phyloP scores from a whole-genome alignment of 1,284 basidiomycete species.

The Xerocomus alliaceus region DNA sequence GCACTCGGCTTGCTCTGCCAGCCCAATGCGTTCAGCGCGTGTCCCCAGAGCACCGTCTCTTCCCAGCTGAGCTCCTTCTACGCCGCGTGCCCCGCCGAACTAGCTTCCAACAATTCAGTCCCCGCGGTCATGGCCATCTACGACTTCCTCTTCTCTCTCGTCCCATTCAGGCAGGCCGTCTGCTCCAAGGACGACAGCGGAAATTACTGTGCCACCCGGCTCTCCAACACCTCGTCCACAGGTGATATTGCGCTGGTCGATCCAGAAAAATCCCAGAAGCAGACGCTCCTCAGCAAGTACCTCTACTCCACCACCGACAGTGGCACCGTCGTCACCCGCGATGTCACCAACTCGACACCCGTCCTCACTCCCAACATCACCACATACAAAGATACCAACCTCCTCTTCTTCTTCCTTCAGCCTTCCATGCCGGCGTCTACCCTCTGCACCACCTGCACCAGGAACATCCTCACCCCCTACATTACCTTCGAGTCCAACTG shows the following conservation, averaged over 20 bases:
- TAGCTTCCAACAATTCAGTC: conserved; percentile 60
- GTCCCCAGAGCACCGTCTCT: conserved; percentile 66
- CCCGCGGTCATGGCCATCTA: conserved; percentile 66
- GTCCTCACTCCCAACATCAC: conserved; percentile 67
- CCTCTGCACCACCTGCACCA: conserved; percentile 85
- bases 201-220: conserved; percentile 66
- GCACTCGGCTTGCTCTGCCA: conserved; percentile 69
- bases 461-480: conserved; percentile 75
- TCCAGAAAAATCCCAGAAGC: conserved; percentile 13
- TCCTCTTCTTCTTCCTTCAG: conserved; percentile 82
- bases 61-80: conserved; percentile 72
- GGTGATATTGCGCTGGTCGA: conserved; percentile 29
- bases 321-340: conserved; percentile 41
- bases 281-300: conserved; percentile 23
- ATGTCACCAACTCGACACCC: conserved; percentile 32
- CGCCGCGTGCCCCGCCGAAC: conserved; percentile 69
- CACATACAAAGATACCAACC: conserved; percentile 67
- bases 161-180: conserved; percentile 68
- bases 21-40: conserved; percentile 49
- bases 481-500: conserved; percentile 73
- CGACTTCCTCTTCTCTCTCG: conserved; percentile 77
- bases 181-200: conserved; percentile 78
- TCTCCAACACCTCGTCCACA: conserved; percentile 32
- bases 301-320: conserved; percentile 24
- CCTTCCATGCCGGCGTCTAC: conserved; percentile 52